Evolutionary conservation across 208 protist genomes (phyloP).

Genomic region (Trypanosoma melophagium): DNA sequence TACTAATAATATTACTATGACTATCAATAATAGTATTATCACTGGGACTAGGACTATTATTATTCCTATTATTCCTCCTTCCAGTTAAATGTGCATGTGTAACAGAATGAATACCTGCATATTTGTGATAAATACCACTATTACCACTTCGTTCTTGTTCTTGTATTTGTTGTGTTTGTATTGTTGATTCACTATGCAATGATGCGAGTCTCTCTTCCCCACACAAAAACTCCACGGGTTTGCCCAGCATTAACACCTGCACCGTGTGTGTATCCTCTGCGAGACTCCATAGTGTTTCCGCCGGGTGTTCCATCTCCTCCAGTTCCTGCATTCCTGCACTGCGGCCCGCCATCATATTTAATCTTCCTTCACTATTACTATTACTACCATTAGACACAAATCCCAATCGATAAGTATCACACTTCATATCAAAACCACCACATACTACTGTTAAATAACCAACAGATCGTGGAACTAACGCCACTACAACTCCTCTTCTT

Average conservation of each 20-base stretch:
- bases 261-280: conserved; percentile 25
- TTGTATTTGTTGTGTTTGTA: not conserved
- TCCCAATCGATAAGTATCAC: conserved; percentile 18
- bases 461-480: conserved; percentile 23
- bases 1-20: not conserved
- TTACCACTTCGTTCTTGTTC: not conserved
- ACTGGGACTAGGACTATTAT: not conserved
- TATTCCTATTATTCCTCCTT: not conserved
- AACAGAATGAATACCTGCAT: too few relatives aligned
- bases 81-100: too few relatives aligned
- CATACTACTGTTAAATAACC: conserved; percentile 12
- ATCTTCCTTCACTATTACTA: not conserved
- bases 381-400: conserved; percentile 5
- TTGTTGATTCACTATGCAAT: too few relatives aligned
- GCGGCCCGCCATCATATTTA: too few relatives aligned
- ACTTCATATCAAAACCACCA: conserved; percentile 23
- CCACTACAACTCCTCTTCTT: conserved; percentile 18
- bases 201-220: not conserved
- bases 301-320: conserved; percentile 9
- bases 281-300: conserved; percentile 26
- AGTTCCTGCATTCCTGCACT: too few relatives aligned
- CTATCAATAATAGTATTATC: too few relatives aligned
- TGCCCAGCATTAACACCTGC: conserved; percentile 24
- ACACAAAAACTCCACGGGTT: conserved; percentile 10
- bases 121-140: too few relatives aligned